These are phyloP conservation scores for Zasmidium cellare DNA, from an alignment of 2,329 filamentous ascomycete genomes.

Conservation along the genomic window DNA sequence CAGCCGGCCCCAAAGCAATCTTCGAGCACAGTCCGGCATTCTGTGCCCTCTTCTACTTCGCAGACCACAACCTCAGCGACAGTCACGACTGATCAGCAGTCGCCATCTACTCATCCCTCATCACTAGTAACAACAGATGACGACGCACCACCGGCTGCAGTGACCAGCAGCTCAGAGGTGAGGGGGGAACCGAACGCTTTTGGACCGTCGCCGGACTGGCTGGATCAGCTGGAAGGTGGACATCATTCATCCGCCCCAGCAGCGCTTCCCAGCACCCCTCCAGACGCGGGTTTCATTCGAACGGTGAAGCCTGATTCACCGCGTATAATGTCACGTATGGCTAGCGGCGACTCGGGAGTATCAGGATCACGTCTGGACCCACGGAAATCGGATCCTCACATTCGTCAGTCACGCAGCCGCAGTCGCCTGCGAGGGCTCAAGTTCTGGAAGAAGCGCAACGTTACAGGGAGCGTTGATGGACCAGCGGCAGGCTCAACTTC, in stretches of 20 bases:
- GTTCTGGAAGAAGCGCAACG: slow-evolving; percentile 37
- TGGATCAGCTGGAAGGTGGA: slow-evolving; percentile 22
- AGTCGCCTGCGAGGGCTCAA: slow-evolving; percentile 37
- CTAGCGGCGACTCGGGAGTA: slow-evolving; percentile 26
- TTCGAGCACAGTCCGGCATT: slow-evolving; percentile 19
- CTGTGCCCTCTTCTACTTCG: slow-evolving; percentile 33
- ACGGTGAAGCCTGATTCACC: slow-evolving; percentile 23
- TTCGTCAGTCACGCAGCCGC: slow-evolving; percentile 35
- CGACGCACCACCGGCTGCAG: slow-evolving; percentile 16
- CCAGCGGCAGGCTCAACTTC: slow-evolving; percentile 6
- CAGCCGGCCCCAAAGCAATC: slow-evolving; percentile 9
- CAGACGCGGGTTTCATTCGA: slow-evolving; percentile 12
- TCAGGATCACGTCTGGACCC: slow-evolving; percentile 9
- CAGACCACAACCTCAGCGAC: slow-evolving; percentile 35
- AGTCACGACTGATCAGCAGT: slow-evolving; percentile 30
- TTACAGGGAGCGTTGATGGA: background rate
- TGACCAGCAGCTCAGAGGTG: slow-evolving; percentile 6
- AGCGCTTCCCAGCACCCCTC: slow-evolving; percentile 22
- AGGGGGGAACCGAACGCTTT: slow-evolving; percentile 23
- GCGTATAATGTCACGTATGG: slow-evolving; percentile 23
- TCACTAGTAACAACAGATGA: slow-evolving; percentile 33
- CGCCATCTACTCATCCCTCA: slow-evolving; percentile 36
- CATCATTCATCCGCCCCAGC: slow-evolving; percentile 25
- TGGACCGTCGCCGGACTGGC: slow-evolving; percentile 21
- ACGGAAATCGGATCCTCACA: slow-evolving; percentile 16